Evolutionary conservation across 371 early-diverging fungal species (phyloP), one percentile per base, ranked within the genome.

Genomic region (Mucor sp.): DNA sequence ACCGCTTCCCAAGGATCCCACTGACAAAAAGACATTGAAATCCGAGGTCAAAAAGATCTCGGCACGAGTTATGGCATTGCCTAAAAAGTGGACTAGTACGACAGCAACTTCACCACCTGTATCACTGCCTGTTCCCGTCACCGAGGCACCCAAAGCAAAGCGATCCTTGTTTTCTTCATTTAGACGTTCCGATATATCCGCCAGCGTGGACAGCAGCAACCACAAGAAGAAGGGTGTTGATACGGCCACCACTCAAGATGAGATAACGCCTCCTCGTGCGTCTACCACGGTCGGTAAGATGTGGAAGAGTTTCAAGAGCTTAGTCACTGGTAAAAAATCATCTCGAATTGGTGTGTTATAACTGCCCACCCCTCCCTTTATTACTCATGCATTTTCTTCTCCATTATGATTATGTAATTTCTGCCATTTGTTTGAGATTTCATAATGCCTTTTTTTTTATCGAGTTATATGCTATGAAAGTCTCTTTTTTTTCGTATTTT

Each of bases 241-340:
- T 15, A 21, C 21, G 2, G 41, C 55, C 28, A 48, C 55, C 28
- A 39, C 43, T n/a, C 9, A 39, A 47, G 47, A 48, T 12, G 48
- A 37, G 25, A 44, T 62, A 7, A 62, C 58, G 12, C 63, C 33
- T 15, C 57, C 63, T 63, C 63, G 41, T 53, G 56, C 23, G 0
- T 11, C 39, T 0, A 66, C 66, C 9, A 70, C 48, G 9, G 76
- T 77, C 5, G 65, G 72, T 32, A 79, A 79, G 12, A 67, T 79
- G 65, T 81, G 82, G 82, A 81, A 79, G 55, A 79, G 79, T 41
- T 81, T 81, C 57, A 81, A 77, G 57, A 73, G 67, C 25, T 60
- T 81, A 32, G 72, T 81, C 57, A 68, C 74, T 50, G 79, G 75
- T 63, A 78, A 79, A 66, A 81, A 79, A 66, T 59, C 82, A 39